A percentile compares a stretch with the other conserved stretches of the same genome.
Evolutionary conservation across 176 grass and related monocot genomes (phyloP).

Genomic region (Ensete ventricosum): DNA sequence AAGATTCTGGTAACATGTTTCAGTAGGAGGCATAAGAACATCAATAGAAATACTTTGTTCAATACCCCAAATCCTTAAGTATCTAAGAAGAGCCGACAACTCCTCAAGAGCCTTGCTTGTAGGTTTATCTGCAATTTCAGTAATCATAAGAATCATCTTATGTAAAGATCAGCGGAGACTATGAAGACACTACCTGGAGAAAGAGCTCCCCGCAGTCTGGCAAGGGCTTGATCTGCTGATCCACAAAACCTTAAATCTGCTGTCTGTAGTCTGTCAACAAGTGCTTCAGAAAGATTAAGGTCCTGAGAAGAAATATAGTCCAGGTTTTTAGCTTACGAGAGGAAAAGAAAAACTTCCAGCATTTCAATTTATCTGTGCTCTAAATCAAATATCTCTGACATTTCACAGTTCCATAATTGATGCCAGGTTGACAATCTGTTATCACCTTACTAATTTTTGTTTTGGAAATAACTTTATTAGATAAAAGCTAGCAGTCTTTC

Average conservation of each 20-base stretch:
- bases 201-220: constrained; percentile 87
- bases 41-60: constrained; percentile 68
- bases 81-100: constrained; percentile 62
- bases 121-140: constrained; percentile 51
- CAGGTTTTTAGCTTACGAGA: constrained; percentile 1
- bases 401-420: neutral
- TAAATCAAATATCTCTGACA: neutral
- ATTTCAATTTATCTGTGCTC: neutral
- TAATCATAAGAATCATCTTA: neutral
- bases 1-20: constrained; percentile 60
- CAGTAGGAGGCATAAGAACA: constrained; percentile 93
- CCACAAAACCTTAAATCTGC: constrained; percentile 92
- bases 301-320: constrained; percentile 45
- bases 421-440: neutral
- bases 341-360: neutral
- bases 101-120: constrained; percentile 88
- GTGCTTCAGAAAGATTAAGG: constrained; percentile 76
- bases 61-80: constrained; percentile 63
- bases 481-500: no score
- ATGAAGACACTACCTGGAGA: constrained; percentile 49
- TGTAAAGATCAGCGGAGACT: neutral
- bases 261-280: constrained; percentile 85
- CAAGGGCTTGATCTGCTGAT: constrained; percentile 68
- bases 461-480: neutral
- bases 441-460: neutral